Base-by-base conservation (phyloP, 768 basidiomycete species). In the Tephrocybe rancida region DNA sequence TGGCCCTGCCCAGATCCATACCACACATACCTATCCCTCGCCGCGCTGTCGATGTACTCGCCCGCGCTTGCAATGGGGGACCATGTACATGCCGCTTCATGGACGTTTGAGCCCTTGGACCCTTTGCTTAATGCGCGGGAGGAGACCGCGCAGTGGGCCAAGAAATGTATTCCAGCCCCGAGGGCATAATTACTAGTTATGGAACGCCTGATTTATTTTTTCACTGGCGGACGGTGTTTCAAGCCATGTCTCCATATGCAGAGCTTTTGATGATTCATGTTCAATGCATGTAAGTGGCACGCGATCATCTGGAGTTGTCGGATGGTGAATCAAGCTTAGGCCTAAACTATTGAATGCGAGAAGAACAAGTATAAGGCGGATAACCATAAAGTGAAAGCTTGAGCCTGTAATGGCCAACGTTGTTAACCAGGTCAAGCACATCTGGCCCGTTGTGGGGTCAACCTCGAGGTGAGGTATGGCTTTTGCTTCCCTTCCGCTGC, bases 11-110 rank as follows among this genome's bases (percentile, higher is more conserved):
- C 14, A 54, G 96, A 99, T 73, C 94, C 96, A 0, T 96, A 93
- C 64, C 96, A 99, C 62, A 97, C 95, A 0, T 98, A 98, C 67
- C 76, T 98, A 26, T 85, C 92, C 2, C 72, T 97, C 30, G 95
- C 96, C 0, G 87, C 91, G 0, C 62, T 95, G 18, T 77, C 92
- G 1, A 78, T 95, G 63, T 83, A 81, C 67, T 74, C 82, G 27
- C 79, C 81, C n/a, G 64, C 82, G 32, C 76, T 80, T 18, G 64
- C 63, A 3, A 47, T 61, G 26, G 67, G 69, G 10, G 70, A 64
- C 34, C 67, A 64, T 27, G 35, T 59, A 4, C 59, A 69, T 13
- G 44, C 67, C 14, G 59, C 58, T 42, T 72, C 81, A 22, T 89
- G 88, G 86, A 70, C 65, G 26, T 76, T 95, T 10, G 74, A 77